Evolutionary conservation across 106 monocot species (phyloP), one percentile per base, ranked within the genome.

Genomic region (Platanthera zijinensis): DNA sequence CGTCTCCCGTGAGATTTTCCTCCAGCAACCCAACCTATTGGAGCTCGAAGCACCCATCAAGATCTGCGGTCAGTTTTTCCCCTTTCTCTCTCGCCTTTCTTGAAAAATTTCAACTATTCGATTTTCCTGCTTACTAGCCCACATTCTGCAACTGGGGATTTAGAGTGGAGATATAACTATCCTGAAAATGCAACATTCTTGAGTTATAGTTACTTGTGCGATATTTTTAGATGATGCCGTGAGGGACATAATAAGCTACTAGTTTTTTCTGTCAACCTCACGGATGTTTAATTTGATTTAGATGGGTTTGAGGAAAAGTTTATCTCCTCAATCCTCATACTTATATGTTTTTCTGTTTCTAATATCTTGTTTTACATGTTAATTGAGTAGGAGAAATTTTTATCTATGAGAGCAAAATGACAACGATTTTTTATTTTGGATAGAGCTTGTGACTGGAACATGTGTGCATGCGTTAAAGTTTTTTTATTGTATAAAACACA

Each of bases 21-120:
- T 88, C 57, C 32, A 73, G 66, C 88, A 88, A 59, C 85, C 88
- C 54, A 83, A 80, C 52, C 83, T 88, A 19, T 69, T 88, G 25
- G 88, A 88, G 73, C 83, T 88, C n/a, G 88, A 85, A 69, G 88
- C 88, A 0, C 88, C 85, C 28, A 88, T 88, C 80, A 88, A 88
- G 78, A 88, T 88, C 71, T 88, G 88, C 49, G 88, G 88, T 85
- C 51, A 71, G 79, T 66, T 19, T n/a, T 18, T 66, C 6, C 28
- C 32, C n/a, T 69, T 66, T 49, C 12, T 10, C 52, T 2, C 67
- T 76, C 17, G 25, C 14, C 13, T 47, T 3, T 51, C 4, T 21
- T 50, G 21, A 72, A 19, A 19, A 19, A 8, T 50, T 72, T 50
- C 7, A 50, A 50, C 51, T 51, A 46, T 72, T 50, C 50, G 19